Evolutionary conservation across 2,329 filamentous ascomycete species (phyloP), one percentile per base, ranked within the genome.

Genomic region (Colletotrichum echinochloae): DNA sequence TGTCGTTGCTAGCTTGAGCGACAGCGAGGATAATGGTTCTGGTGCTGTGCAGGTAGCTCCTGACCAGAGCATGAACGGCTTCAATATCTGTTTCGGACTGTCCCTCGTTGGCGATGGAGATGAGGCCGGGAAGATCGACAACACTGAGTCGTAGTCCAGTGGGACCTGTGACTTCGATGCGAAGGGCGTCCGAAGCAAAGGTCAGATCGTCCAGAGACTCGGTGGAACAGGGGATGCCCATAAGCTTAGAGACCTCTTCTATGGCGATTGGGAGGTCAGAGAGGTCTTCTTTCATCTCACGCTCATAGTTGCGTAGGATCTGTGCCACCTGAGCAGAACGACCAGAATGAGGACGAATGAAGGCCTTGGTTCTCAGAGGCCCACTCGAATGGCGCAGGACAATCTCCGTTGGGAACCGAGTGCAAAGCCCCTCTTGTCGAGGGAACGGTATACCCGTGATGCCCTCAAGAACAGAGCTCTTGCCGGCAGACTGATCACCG

Each of bases 391-490:
- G 81, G 4, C 86, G 82, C 2, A 89, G 79, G 16, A 85, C 81
- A 14, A 89, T 79, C 73, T 89, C 85, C 0, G 86, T 89, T 0
- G 87, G 83, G 68, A 89, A 89, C 0, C 85, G 79, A 0, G 88
- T 89, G 73, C 87, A 89, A 0, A 88, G 74, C 48, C 81, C 83
- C 30, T 86, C 83, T n/a, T 86, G 84, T 1, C 78, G 76, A 0
- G 87, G 87, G 63, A 90, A 90, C 0, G 83, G 81, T 1, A 90
- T 83, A 8, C 84, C 82, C 0, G 87, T 87, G 26, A 91, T 83
- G 0, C 86, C 86, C 71, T 90, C 87, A 0, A 91, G 79, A 0
- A 89, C 85, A 0, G 86, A 88, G 54, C 84, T 88, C 73, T 90
- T 90, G 1, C 87, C 88, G 2, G 83, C 82, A 0, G 84, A 86